These are phyloP conservation scores for Nymphaea thermarum DNA, from an alignment of 164 flowering plant genomes.

Conservation along the genomic window DNA sequence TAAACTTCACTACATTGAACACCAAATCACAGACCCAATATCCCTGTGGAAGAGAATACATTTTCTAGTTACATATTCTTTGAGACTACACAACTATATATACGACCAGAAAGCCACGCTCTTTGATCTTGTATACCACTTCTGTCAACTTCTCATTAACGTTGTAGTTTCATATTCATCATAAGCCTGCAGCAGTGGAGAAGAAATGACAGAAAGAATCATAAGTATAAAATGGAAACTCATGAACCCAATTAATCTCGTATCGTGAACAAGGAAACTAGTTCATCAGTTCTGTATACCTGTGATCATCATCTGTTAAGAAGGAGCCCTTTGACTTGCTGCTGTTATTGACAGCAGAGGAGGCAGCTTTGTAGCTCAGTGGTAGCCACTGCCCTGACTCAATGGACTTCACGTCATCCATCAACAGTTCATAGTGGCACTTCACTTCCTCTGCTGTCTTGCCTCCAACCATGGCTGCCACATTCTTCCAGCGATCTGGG, in stretches of 20 bases:
- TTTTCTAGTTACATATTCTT: not conserved
- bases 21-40: not conserved
- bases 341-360: not conserved
- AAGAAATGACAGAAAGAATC: not conserved
- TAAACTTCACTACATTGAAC: not conserved
- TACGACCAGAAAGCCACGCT: not conserved
- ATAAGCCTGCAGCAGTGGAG: not conserved
- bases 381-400: not conserved
- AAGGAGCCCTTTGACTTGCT: not conserved
- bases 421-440: not conserved
- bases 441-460: constrained; percentile 2
- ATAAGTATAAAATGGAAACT: not conserved
- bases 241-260: not conserved
- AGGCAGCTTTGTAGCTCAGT: constrained; percentile 6
- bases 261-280: not conserved
- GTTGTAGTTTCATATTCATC: not conserved
- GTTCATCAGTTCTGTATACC: not conserved
- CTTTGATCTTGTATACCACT: not conserved
- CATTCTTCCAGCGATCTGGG: not conserved
- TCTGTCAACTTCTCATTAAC: not conserved
- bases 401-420: constrained; percentile 1
- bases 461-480: constrained; percentile 1
- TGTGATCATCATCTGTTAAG: not conserved
- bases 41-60: not conserved
- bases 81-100: not conserved